phyloP scores from a whole-genome alignment of 1,284 basidiomycete species.

The Ceratobasidium sp. region DNA sequence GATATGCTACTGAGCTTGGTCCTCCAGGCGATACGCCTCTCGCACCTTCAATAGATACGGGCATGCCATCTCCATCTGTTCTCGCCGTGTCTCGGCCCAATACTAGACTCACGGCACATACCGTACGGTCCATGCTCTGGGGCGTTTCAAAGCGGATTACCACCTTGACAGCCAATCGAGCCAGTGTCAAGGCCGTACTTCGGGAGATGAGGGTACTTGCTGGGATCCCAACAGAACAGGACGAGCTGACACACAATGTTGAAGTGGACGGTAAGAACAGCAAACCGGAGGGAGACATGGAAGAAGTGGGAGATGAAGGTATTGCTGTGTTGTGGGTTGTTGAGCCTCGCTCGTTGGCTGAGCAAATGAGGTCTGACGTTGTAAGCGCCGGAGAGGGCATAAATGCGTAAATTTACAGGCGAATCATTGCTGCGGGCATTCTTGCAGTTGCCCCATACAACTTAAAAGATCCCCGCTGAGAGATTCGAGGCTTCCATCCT shows the following conservation, averaged over 20 bases:
- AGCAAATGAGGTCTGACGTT: conserved; percentile 58
- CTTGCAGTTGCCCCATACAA: too few species aligned
- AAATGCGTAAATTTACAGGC: too few species aligned
- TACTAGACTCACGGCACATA: conserved; percentile 68
- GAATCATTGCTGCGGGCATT: too few species aligned
- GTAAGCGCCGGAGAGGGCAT: conserved; percentile 15
- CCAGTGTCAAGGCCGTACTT: conserved; percentile 75
- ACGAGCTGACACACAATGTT: conserved; percentile 34
- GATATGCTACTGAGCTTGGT: conserved; percentile 28
- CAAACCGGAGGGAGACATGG: conserved; percentile 29
- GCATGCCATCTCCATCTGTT: conserved; percentile 23
- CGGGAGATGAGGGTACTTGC: conserved; percentile 57
- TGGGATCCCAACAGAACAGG: conserved; percentile 45
- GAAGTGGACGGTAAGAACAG: conserved; percentile 39
- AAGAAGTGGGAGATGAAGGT: conserved; percentile 33
- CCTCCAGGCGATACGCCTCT: background rate
- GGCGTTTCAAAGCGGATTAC: conserved; percentile 77
- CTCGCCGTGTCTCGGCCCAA: conserved; percentile 49
- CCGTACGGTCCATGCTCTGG: conserved; percentile 69
- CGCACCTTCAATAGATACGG: conserved; percentile 18
- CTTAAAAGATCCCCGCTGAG: too few species aligned
- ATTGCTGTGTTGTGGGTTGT: conserved; percentile 71
- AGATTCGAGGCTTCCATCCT: too few species aligned
- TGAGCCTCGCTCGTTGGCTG: conserved; percentile 76
- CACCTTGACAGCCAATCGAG: conserved; percentile 78